Evolutionary conservation across 345 rosid species (phyloP).

Genomic region (Murraya paniculata): DNA sequence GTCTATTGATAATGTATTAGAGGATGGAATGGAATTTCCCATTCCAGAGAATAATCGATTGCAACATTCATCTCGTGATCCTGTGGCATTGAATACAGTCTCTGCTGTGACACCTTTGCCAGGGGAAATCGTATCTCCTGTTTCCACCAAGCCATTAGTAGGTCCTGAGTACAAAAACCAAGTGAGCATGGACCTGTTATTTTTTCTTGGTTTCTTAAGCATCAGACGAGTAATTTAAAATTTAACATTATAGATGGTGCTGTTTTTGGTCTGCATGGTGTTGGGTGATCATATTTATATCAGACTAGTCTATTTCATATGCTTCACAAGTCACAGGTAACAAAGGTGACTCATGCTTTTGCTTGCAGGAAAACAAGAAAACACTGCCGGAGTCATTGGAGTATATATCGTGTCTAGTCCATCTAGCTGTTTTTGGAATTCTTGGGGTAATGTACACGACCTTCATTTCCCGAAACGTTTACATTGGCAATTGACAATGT

Average conservation of each 20-base stretch:
- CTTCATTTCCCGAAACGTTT: background rate
- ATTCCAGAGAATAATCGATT: conserved; percentile 25
- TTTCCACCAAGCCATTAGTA: conserved; percentile 42
- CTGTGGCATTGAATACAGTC: conserved; percentile 19
- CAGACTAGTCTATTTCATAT: background rate
- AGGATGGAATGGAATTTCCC: conserved; percentile 34
- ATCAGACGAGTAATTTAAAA: background rate
- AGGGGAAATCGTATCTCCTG: conserved; percentile 43
- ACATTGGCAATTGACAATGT: background rate
- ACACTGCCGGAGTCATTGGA: conserved; percentile 48
- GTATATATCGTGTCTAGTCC: conserved; percentile 47
- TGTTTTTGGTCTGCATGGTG: background rate
- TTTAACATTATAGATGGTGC: background rate
- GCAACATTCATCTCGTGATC: conserved; percentile 27
- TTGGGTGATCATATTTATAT: background rate
- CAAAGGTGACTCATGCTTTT: background rate
- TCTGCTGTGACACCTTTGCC: conserved; percentile 36
- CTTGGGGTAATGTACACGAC: conserved; percentile 51
- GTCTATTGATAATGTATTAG: conserved; percentile 38
- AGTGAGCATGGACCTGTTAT: conserved; percentile 21
- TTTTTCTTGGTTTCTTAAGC: background rate
- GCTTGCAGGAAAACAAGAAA: conserved; percentile 34
- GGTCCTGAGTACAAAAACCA: conserved; percentile 27
- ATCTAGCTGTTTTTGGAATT: conserved; percentile 76
- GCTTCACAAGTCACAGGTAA: background rate